Conservation (phyloP, 2,329 filamentous ascomycete genomes). For the Rachicladosporium sp. region DNA sequence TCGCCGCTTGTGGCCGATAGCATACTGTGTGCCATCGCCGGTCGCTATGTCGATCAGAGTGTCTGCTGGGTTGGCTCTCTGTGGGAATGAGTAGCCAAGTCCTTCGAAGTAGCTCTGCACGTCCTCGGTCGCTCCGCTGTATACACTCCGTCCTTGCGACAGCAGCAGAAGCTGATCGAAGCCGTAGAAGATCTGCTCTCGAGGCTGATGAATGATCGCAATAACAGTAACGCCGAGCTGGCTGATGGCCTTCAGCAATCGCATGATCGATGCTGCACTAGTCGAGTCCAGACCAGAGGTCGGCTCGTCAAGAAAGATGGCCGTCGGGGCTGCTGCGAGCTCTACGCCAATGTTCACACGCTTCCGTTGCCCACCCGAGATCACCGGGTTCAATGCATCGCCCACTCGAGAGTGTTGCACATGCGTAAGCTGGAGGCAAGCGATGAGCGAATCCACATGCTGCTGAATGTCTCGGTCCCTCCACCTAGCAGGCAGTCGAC, state of each 20-base stretch:
- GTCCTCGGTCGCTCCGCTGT: slow-evolving; percentile 36
- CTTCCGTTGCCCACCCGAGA: slow-evolving; percentile 47
- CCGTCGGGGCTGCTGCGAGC: slow-evolving; percentile 44
- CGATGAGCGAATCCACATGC: slow-evolving; percentile 45
- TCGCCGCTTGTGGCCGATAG: slow-evolving; percentile 15
- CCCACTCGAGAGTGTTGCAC: slow-evolving; percentile 42
- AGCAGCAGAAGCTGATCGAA: slow-evolving; percentile 47
- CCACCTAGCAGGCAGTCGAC: slow-evolving; percentile 43
- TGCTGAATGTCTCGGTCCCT: slow-evolving; percentile 35
- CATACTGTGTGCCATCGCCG: slow-evolving; percentile 43
- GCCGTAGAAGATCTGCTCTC: slow-evolving; percentile 45
- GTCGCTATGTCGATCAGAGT: slow-evolving; percentile 49
- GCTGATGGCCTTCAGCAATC: slow-evolving; percentile 41
- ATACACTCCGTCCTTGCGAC: slow-evolving; percentile 43
- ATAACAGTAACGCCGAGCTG: slow-evolving; percentile 45
- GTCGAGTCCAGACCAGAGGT: slow-evolving; percentile 36
- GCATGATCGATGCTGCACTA: slow-evolving; percentile 44
- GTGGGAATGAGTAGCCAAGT: slow-evolving; percentile 39
- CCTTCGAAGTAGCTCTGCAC: slow-evolving; percentile 40
- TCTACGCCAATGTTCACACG: slow-evolving; percentile 48
- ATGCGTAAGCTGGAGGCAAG: slow-evolving; percentile 41
- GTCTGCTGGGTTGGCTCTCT: slow-evolving; percentile 43
- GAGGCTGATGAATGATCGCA: slow-evolving; percentile 48
- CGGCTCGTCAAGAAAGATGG: slow-evolving; percentile 23
- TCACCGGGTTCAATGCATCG: slow-evolving; percentile 37